Conservation (phyloP, 331 rosid species). For the Spiraea crenata region DNA sequence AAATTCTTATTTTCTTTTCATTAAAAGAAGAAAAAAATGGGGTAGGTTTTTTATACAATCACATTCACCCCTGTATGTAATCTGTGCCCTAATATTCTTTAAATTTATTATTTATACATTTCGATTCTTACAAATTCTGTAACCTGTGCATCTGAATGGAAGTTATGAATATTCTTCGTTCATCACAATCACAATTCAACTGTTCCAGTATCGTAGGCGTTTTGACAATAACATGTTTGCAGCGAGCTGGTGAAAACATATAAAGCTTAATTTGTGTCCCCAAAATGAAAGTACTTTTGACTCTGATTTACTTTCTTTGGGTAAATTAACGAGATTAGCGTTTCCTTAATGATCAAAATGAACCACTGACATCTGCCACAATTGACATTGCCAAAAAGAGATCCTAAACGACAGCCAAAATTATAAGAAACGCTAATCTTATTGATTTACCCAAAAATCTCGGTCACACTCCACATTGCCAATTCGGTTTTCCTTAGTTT, state of each 20-base stretch:
- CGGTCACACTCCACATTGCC: no score
- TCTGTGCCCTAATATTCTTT: slow-evolving; percentile 10
- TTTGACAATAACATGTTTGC: neutral
- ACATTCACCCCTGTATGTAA: neutral
- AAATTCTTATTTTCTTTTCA: neutral
- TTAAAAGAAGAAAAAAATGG: neutral
- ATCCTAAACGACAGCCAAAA: no score
- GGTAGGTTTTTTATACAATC: neutral
- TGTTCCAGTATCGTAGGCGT: no score
- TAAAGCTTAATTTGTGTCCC: slow-evolving; percentile 16
- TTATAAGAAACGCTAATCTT: no score
- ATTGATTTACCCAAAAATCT: no score
- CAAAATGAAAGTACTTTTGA: slow-evolving; percentile 2
- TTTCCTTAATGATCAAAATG: neutral
- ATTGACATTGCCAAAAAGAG: neutral
- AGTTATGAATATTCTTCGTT: no score
- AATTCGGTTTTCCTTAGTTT: no score
- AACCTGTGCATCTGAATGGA: no score
- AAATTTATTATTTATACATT: neutral
- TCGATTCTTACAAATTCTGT: neutral
- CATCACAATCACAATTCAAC: no score
- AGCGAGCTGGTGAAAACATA: slow-evolving; percentile 25
- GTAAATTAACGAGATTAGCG: neutral
- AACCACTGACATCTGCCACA: neutral
- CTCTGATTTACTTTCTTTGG: slow-evolving; percentile 3